Conservation (phyloP, 768 basidiomycete genomes). For the Dictyophora rubrovolvata region DNA sequence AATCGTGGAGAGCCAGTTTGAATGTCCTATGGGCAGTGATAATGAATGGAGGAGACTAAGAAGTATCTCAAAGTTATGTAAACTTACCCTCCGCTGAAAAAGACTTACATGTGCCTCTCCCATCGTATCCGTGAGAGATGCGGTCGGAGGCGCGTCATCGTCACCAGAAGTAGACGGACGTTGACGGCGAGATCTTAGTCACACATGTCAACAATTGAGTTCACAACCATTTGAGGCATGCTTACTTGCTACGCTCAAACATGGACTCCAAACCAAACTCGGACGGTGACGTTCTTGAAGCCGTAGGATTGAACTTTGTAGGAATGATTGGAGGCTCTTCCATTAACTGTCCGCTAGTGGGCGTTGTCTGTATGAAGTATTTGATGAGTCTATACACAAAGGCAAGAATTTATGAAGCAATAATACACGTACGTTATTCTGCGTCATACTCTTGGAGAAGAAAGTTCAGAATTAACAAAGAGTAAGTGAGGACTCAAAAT, state of each 20-base stretch:
- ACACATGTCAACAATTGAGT: background rate
- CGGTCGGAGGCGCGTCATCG: slow-evolving; percentile 73
- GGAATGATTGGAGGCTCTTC: slow-evolving; percentile 69
- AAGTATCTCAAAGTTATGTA: background rate
- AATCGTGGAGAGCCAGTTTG: slow-evolving; percentile 26
- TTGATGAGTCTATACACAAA: background rate
- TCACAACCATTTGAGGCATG: slow-evolving; percentile 10
- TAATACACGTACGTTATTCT: slow-evolving; percentile 38
- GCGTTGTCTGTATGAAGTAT: slow-evolving; percentile 20
- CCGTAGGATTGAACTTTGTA: slow-evolving; percentile 67
- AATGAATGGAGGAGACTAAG: background rate
- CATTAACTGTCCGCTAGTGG: slow-evolving; percentile 49
- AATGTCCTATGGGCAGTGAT: slow-evolving; percentile 16
- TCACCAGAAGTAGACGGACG: slow-evolving; percentile 56
- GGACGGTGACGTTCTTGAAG: slow-evolving; percentile 51
- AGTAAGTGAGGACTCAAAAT: background rate
- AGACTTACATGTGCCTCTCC: slow-evolving; percentile 32
- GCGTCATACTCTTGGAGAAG: slow-evolving; percentile 45
- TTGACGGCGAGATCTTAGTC: slow-evolving; percentile 16
- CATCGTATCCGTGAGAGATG: slow-evolving; percentile 66
- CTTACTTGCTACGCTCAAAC: slow-evolving; percentile 64
- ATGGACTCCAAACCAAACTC: slow-evolving; percentile 81
- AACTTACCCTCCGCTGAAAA: slow-evolving; percentile 37
- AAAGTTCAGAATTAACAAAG: background rate
- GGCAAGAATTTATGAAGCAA: background rate